Conservation (phyloP, 257 asterid species). For the Gynochthodes officinalis region DNA sequence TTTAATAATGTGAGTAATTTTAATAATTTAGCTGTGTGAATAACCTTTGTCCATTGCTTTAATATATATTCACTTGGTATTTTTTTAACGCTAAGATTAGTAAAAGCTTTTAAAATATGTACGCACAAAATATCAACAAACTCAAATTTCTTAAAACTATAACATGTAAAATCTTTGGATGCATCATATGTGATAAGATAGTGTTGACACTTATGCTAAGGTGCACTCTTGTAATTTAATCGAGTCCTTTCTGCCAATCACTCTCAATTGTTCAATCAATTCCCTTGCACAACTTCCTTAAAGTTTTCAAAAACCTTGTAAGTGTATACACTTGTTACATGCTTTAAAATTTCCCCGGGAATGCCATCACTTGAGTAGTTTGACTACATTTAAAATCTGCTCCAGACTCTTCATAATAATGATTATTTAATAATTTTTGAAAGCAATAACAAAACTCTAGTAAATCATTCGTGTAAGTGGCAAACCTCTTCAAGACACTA, state of each 20-base stretch:
- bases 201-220: neutral
- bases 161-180: neutral
- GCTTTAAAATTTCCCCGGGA: conserved; percentile 8
- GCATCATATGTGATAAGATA: neutral
- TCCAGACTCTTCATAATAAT: neutral
- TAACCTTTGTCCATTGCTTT: no score
- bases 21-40: no score
- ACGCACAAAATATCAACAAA: neutral
- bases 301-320: conserved; percentile 3
- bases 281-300: conserved; percentile 1
- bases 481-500: neutral
- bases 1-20: no score
- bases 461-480: neutral
- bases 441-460: neutral
- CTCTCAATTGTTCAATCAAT: neutral
- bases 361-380: neutral
- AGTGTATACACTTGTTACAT: conserved; percentile 12
- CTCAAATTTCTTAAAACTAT: neutral
- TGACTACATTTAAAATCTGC: conserved; percentile 1
- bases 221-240: neutral
- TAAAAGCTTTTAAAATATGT: neutral
- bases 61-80: neutral
- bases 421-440: neutral
- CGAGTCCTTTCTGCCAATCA: neutral
- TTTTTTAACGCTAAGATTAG: neutral